A percentile compares a stretch with the other conserved stretches of the same genome.
Conservation (phyloP, 495 filamentous ascomycete species). For the Talaromyces stipitatus region DNA sequence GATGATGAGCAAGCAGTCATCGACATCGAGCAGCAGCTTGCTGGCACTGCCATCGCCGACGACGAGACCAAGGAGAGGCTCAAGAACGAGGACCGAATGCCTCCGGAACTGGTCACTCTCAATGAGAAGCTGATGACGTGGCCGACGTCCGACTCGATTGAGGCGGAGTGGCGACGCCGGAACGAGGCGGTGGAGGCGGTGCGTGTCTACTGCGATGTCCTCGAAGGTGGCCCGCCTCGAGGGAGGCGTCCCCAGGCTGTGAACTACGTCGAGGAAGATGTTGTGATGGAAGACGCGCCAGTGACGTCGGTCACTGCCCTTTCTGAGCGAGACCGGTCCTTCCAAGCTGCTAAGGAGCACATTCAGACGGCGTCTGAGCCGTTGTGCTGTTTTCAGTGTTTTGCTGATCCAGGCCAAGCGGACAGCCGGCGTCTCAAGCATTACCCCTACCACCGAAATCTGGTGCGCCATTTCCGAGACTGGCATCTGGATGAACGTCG, state of each 20-base stretch:
- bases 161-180: slow-evolving; percentile 15
- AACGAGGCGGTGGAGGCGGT: slow-evolving; percentile 14
- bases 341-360: slow-evolving; percentile 9
- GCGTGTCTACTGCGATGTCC: slow-evolving; percentile 15
- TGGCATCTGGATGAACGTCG: slow-evolving; percentile 17
- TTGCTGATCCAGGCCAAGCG: slow-evolving; percentile 11
- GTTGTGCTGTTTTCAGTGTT: slow-evolving; percentile 18
- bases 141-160: slow-evolving; percentile 18
- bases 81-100: slow-evolving; percentile 10
- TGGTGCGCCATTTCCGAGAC: slow-evolving; percentile 17
- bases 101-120: slow-evolving; percentile 10
- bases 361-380: slow-evolving; percentile 14
- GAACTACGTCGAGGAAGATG: neutral
- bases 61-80: slow-evolving; percentile 16
- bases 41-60: slow-evolving; percentile 12
- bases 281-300: neutral
- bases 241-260: slow-evolving; percentile 9
- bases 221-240: slow-evolving; percentile 20
- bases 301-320: neutral
- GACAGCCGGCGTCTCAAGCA: slow-evolving; percentile 14
- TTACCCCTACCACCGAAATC: slow-evolving; percentile 15
- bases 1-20: slow-evolving; percentile 12
- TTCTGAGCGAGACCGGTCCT: slow-evolving; percentile 9
- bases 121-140: slow-evolving; percentile 19
- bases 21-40: slow-evolving; percentile 16